These are phyloP conservation scores for Chlorella sp. DNA, from an alignment of 139 green algal genomes.

Conservation along the genomic window DNA sequence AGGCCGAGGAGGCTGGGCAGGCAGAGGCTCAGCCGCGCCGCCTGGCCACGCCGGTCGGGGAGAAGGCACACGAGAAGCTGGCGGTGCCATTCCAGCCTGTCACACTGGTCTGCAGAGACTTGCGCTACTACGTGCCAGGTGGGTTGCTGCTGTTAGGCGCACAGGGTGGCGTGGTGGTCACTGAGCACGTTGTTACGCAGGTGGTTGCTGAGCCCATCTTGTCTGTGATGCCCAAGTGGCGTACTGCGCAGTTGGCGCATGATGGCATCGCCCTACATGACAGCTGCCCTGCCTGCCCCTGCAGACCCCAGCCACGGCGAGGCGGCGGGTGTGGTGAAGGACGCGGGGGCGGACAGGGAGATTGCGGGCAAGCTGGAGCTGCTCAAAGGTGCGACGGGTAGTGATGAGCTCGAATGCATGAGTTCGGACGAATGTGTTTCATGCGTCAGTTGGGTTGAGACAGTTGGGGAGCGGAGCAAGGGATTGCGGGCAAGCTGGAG, in stretches of 20 bases:
- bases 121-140: slow-evolving; percentile 15
- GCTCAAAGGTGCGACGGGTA: slow-evolving; percentile 21
- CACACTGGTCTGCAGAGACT: slow-evolving; percentile 65
- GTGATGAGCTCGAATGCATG: no score
- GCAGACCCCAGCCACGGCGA: slow-evolving; percentile 55
- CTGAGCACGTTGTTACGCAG: no score
- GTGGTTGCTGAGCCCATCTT: no score
- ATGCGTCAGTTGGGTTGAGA: no score
- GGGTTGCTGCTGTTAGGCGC: no score
- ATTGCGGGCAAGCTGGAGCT: slow-evolving; percentile 58
- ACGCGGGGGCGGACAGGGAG: slow-evolving; percentile 31
- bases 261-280: no score
- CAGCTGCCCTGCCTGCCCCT: not conserved
- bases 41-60: not conserved
- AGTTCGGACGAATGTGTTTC: no score
- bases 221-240: no score
- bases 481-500: no score
- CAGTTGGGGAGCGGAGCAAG: no score
- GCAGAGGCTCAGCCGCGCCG: not conserved
- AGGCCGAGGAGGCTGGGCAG: not conserved
- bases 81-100: slow-evolving; percentile 66
- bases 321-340: slow-evolving; percentile 28
- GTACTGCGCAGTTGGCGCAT: no score
- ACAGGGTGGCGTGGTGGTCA: no score
- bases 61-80: not conserved